Evolutionary conservation across 2,329 filamentous ascomycete species (phyloP).

Genomic region (Capronia coronata): DNA sequence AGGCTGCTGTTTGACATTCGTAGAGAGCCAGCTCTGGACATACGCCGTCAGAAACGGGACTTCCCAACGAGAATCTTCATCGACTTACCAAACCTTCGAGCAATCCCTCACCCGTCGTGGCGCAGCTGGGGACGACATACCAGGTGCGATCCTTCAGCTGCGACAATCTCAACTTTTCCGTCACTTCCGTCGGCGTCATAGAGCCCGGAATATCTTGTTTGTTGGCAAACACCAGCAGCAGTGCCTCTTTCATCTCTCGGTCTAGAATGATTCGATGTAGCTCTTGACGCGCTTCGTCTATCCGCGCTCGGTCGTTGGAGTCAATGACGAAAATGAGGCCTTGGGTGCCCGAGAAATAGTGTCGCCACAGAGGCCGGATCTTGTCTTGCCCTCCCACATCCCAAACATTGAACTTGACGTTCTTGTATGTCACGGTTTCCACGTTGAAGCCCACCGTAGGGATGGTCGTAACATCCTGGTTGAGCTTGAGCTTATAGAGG

Average conservation of each 20-base stretch:
- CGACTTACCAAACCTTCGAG: constrained; percentile 64
- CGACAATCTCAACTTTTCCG: constrained; percentile 66
- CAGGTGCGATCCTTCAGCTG: constrained; percentile 77
- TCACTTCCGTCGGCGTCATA: constrained; percentile 73
- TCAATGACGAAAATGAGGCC: constrained; percentile 98
- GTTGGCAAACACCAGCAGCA: constrained; percentile 94
- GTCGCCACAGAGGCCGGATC: constrained; percentile 93
- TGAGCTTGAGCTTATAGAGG: constrained; percentile 97
- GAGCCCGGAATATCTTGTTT: constrained; percentile 91
- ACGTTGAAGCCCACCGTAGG: constrained; percentile 99
- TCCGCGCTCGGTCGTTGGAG: constrained; percentile 81
- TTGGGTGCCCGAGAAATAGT: constrained; percentile 95
- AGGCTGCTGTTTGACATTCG: constrained; percentile 64
- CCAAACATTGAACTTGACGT: constrained; percentile 99
- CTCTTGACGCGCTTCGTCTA: constrained; percentile 89
- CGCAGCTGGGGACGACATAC: constrained; percentile 78
- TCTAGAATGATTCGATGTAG: constrained; percentile 97
- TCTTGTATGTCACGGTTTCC: constrained; percentile 98
- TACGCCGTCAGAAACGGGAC: too few species aligned
- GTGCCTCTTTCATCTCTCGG: constrained; percentile 91
- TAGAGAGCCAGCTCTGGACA: constrained; percentile 64
- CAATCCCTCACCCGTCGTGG: constrained; percentile 72
- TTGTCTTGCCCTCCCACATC: constrained; percentile 99
- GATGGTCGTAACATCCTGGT: constrained; percentile 96
- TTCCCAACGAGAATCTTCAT: neutral